Conservation (phyloP, 805 yeast genomes). For the Metschnikowia reukaufii region DNA sequence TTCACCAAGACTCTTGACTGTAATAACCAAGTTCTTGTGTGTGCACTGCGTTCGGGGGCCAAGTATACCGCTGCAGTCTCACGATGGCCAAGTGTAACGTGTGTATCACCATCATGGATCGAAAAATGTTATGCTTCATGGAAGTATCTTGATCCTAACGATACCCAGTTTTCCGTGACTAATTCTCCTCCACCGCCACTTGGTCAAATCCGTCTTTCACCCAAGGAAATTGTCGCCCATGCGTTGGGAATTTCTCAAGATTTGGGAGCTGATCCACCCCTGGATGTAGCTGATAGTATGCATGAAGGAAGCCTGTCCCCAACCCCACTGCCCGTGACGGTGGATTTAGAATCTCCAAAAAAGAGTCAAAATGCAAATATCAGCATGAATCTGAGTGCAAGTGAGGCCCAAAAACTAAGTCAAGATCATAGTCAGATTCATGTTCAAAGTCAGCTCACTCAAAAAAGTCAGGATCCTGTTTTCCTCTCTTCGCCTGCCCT, state of each 20-base stretch:
- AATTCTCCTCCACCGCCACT: conserved; percentile 1
- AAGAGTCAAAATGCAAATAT: neutral
- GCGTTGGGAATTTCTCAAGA: no score
- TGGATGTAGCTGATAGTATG: conserved; percentile 29
- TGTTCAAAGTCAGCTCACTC: no score
- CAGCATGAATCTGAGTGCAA: no score
- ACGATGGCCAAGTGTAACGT: conserved; percentile 58
- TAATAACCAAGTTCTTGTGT: conserved; percentile 69
- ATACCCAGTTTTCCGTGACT: conserved; percentile 49
- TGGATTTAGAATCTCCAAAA: no score
- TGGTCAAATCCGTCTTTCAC: conserved; percentile 8
- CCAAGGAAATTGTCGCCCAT: neutral
- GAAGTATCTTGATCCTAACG: conserved; percentile 48
- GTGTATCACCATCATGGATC: conserved; percentile 85
- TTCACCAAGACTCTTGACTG: conserved; percentile 67
- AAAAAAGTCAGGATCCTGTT: no score
- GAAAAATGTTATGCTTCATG: conserved; percentile 73
- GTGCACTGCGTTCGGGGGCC: conserved; percentile 65
- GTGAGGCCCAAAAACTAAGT: no score
- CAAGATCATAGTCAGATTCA: no score
- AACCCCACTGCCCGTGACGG: neutral
- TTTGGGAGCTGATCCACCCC: conserved; percentile 2
- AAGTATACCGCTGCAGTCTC: conserved; percentile 69
- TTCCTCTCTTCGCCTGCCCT: conserved; percentile 2
- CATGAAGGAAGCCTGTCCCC: conserved; percentile 10